A percentile compares a stretch with the other conserved stretches of the same genome.
Evolutionary conservation across 1,139 yeast species (phyloP).

Genomic region (Ogataea hybrid): DNA sequence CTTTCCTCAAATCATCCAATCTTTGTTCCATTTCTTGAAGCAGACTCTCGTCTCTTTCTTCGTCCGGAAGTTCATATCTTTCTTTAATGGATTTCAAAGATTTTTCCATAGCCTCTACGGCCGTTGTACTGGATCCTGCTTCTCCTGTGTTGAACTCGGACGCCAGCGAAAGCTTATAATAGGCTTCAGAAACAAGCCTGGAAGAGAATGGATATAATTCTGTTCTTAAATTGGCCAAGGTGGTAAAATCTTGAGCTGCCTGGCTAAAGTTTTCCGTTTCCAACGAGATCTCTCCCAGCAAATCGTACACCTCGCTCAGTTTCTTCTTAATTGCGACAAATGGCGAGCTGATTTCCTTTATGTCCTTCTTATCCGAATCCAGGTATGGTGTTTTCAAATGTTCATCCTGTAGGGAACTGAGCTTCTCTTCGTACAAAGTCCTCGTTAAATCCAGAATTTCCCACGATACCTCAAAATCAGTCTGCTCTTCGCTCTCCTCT

Average conservation of each 20-base stretch:
- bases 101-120: constrained; percentile 55
- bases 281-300: constrained; percentile 84
- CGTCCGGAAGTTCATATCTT: constrained; percentile 38
- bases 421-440: constrained; percentile 51
- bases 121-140: constrained; percentile 38
- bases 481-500: constrained; percentile 48
- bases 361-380: constrained; percentile 31
- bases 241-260: constrained; percentile 64
- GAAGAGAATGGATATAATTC: constrained; percentile 53
- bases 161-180: constrained; percentile 79
- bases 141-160: constrained; percentile 60
- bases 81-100: constrained; percentile 62
- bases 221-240: constrained; percentile 54
- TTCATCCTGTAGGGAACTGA: constrained; percentile 27
- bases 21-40: constrained; percentile 53
- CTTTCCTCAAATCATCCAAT: constrained; percentile 51
- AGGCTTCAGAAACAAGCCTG: constrained; percentile 70
- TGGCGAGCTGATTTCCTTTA: constrained; percentile 35
- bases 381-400: constrained; percentile 36
- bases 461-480: constrained; percentile 88
- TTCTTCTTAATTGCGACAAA: constrained; percentile 44
- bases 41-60: constrained; percentile 48
- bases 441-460: constrained; percentile 77
- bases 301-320: constrained; percentile 72
- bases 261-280: constrained; percentile 83